These are phyloP conservation scores for Pseudogymnoascus sp. DNA, from an alignment of 2,329 filamentous ascomycete species.

Conservation along the genomic window DNA sequence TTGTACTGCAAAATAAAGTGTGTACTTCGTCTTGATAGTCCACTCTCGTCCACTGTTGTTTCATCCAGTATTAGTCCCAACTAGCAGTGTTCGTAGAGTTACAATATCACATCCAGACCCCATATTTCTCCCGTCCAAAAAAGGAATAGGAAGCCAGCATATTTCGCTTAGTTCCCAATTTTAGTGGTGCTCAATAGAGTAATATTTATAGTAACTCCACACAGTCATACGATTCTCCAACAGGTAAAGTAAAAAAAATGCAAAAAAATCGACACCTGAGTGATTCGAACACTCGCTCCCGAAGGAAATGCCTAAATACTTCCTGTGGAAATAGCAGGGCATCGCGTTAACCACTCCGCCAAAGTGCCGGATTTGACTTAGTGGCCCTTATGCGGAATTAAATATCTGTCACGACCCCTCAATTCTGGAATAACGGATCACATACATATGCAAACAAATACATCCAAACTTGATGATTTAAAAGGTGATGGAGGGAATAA, in stretches of 20 bases:
- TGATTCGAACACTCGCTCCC: slow-evolving; percentile 11
- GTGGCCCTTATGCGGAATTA: not conserved
- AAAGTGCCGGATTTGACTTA: slow-evolving; percentile 3
- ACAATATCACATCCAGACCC: not conserved
- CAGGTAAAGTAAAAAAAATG: too few relatives aligned
- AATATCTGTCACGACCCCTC: not conserved
- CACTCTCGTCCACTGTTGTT: not conserved
- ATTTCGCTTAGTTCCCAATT: not conserved
- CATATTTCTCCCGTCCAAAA: not conserved
- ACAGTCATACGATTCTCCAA: not conserved
- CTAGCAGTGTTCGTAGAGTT: not conserved
- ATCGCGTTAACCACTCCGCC: slow-evolving; percentile 11
- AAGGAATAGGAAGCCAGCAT: not conserved
- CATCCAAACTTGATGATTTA: not conserved
- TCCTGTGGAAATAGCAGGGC: slow-evolving; percentile 1
- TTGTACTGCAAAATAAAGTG: not conserved
- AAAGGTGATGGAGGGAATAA: not conserved
- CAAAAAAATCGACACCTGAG: slow-evolving; percentile 8
- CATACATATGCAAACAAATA: not conserved
- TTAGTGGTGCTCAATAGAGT: not conserved
- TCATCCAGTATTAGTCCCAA: not conserved
- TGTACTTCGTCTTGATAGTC: not conserved
- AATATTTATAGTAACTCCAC: not conserved
- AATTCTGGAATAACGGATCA: not conserved
- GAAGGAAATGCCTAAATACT: slow-evolving; percentile 4